These are phyloP conservation scores for Chlorella sp. DNA, from an alignment of 139 green algal genomes.

Conservation along the genomic window DNA sequence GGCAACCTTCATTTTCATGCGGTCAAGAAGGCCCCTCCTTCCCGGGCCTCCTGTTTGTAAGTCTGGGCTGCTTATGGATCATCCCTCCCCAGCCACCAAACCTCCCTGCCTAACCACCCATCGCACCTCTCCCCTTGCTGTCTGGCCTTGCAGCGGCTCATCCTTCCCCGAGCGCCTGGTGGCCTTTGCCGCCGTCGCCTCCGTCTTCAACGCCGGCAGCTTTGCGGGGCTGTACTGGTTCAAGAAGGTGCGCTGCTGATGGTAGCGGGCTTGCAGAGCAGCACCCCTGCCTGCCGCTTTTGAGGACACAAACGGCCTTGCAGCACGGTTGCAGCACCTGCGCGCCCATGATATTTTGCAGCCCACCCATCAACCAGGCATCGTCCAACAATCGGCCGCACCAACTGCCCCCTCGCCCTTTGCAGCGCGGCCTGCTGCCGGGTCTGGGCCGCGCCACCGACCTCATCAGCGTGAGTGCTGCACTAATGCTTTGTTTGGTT, in stretches of 20 bases:
- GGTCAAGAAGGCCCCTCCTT: no score
- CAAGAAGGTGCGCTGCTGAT: not conserved
- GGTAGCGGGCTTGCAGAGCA: not conserved
- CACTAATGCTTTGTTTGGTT: no score
- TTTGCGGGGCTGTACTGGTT: conserved; percentile 5
- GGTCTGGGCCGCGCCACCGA: conserved; percentile 96
- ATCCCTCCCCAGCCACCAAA: no score
- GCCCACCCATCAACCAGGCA: not conserved
- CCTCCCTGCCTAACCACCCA: not conserved
- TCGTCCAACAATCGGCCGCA: not conserved
- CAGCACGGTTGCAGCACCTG: not conserved
- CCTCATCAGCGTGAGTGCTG: conserved; percentile 80
- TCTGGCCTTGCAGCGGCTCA: conserved; percentile 52
- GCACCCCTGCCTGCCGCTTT: no score
- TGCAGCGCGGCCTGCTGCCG: conserved; percentile 71
- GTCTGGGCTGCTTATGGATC: no score
- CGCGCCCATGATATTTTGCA: not conserved
- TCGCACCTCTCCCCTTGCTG: not conserved
- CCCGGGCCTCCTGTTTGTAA: no score
- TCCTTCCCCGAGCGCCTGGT: conserved; percentile 88
- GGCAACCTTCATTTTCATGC: no score
- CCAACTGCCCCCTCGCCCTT: not conserved
- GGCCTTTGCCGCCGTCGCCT: conserved; percentile 35
- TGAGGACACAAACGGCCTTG: no score
- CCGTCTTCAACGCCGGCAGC: conserved; percentile 1